Evolutionary conservation across 2,329 filamentous ascomycete genomes (phyloP).

Genomic region (Periglandula ipomoeae): DNA sequence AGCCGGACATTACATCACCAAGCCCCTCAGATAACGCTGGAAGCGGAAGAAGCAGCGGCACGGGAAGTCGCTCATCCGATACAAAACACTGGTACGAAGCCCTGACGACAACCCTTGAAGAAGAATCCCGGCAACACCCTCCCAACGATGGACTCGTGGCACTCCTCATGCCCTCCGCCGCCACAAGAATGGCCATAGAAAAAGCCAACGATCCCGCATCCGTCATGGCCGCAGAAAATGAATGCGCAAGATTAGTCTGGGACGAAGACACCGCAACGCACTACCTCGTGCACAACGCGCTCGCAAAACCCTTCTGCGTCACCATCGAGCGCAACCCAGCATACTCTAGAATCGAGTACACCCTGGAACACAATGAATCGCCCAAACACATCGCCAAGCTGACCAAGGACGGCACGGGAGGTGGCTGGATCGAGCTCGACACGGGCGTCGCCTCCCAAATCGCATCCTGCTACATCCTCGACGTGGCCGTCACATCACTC

Average conservation of each 20-base stretch:
- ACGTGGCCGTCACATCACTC: slow-evolving; percentile 52
- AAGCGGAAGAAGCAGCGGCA: slow-evolving; percentile 15
- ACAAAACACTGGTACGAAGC: slow-evolving; percentile 49
- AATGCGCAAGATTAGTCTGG: slow-evolving; percentile 65
- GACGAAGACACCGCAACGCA: slow-evolving; percentile 50
- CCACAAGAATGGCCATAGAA: slow-evolving; percentile 54
- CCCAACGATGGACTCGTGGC: slow-evolving; percentile 58
- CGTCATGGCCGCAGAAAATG: slow-evolving; percentile 54
- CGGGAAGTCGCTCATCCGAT: slow-evolving; percentile 19
- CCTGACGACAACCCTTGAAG: slow-evolving; percentile 49
- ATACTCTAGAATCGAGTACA: slow-evolving; percentile 54
- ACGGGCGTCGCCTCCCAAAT: slow-evolving; percentile 50
- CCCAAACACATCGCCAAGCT: slow-evolving; percentile 51
- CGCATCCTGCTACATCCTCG: slow-evolving; percentile 52
- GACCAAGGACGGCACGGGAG: slow-evolving; percentile 49
- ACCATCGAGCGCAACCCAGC: slow-evolving; percentile 48
- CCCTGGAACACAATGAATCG: slow-evolving; percentile 54
- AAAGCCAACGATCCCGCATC: slow-evolving; percentile 49
- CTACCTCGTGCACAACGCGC: slow-evolving; percentile 54
- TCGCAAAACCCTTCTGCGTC: slow-evolving; percentile 55
- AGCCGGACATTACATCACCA: slow-evolving; percentile 9
- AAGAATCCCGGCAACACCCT: slow-evolving; percentile 40
- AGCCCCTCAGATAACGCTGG: slow-evolving; percentile 16
- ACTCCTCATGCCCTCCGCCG: slow-evolving; percentile 56
- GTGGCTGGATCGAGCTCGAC: slow-evolving; percentile 52